A percentile compares a stretch with the other conserved stretches of the same genome.
Conservation (phyloP, 148 eudicot species). For the Diospyros kaki region DNA sequence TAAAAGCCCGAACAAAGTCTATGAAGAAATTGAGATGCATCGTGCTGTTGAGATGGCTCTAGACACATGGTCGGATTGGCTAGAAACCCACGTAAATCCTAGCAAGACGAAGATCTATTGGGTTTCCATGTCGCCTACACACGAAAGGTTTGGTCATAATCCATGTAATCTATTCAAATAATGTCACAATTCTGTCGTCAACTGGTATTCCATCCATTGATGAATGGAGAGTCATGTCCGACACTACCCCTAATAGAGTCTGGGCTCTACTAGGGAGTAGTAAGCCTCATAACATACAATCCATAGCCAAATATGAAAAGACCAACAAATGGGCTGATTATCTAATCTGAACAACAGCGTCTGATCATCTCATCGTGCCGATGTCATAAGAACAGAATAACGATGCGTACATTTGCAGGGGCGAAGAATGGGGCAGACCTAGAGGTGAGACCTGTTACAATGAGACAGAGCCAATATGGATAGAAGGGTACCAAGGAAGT, state of each 20-base stretch:
- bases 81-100: conserved; percentile 17
- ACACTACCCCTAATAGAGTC: too few relatives aligned
- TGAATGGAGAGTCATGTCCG: too few relatives aligned
- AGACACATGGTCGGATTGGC: conserved; percentile 23
- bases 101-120: conserved; percentile 18
- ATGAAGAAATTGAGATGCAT: conserved; percentile 9
- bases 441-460: conserved; percentile 22
- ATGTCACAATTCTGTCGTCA: too few relatives aligned
- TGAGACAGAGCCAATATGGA: conserved; percentile 26
- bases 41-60: conserved; percentile 18
- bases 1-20: conserved; percentile 12
- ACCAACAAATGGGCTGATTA: too few relatives aligned
- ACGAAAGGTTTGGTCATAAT: conserved; percentile 6
- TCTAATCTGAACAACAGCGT: too few relatives aligned
- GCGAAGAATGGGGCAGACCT: conserved; percentile 31
- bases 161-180: not conserved
- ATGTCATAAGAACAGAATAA: too few relatives aligned
- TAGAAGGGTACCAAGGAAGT: conserved; percentile 18
- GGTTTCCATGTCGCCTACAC: conserved; percentile 18
- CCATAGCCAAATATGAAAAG: too few relatives aligned
- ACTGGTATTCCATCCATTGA: too few relatives aligned
- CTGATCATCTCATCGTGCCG: too few relatives aligned
- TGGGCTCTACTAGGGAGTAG: too few relatives aligned
- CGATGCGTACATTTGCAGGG: conserved; percentile 17
- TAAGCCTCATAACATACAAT: too few relatives aligned